These are phyloP conservation scores for Apiotrichum sp. DNA, from an alignment of 1,284 basidiomycete genomes.

Conservation along the genomic window DNA sequence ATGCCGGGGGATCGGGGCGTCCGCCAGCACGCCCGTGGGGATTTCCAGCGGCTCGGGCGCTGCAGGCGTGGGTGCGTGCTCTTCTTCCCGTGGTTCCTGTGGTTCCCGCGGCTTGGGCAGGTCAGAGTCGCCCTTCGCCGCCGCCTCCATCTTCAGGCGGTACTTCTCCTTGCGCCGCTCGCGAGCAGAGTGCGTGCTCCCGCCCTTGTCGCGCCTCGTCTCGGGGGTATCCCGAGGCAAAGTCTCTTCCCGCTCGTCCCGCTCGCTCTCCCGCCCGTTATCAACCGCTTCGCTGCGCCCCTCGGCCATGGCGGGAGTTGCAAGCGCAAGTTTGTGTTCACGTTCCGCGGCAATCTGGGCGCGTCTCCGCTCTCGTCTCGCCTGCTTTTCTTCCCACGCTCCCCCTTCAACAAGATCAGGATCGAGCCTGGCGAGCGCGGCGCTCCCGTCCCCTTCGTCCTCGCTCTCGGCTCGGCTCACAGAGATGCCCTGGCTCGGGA, in stretches of 20 bases:
- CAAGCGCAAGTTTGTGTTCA: not conserved
- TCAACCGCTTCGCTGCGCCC: no score
- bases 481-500: conserved; percentile 13
- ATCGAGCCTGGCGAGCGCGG: not conserved
- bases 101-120: not conserved
- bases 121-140: not conserved
- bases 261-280: no score
- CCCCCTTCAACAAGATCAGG: no score
- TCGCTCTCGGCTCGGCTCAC: not conserved
- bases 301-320: no score
- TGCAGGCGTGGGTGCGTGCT: no score
- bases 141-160: conserved; percentile 9
- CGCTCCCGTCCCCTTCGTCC: conserved; percentile 6
- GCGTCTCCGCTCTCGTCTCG: conserved; percentile 2
- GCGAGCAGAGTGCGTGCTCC: conserved; percentile 9
- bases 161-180: conserved; percentile 13
- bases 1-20: not conserved
- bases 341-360: not conserved
- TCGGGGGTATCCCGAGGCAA: no score
- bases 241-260: no score
- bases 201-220: conserved; percentile 5
- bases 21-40: not conserved
- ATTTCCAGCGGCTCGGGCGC: no score
- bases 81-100: no score
- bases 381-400: conserved; percentile 1